A percentile compares a stretch with the other conserved stretches of the same genome.
Conservation (phyloP, 73 alveolate species). For the Uronychia binucleata region DNA sequence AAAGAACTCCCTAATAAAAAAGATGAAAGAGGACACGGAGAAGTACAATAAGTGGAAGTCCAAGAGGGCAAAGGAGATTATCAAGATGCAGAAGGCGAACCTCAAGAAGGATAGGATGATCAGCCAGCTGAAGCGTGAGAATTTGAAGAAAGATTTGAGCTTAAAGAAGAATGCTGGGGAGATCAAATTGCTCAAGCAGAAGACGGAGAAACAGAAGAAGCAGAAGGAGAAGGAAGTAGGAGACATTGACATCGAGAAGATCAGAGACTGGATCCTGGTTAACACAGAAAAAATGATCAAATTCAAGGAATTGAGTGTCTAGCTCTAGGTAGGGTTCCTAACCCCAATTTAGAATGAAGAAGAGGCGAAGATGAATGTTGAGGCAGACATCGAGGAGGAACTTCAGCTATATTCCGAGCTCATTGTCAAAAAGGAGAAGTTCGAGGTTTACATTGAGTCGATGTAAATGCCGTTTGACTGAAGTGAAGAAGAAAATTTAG, state of each 20-base stretch:
- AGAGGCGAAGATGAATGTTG: conserved; percentile 50
- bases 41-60: conserved; percentile 65
- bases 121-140: conserved; percentile 59
- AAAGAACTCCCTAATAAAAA: conserved; percentile 53
- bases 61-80: conserved; percentile 57
- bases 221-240: conserved; percentile 20
- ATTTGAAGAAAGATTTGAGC: conserved; percentile 51
- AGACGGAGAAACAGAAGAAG: conserved; percentile 19
- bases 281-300: conserved; percentile 39
- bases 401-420: conserved; percentile 27
- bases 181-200: conserved; percentile 42
- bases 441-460: too few relatives aligned
- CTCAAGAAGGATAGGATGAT: conserved; percentile 72
- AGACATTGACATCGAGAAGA: conserved; percentile 25
- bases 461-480: conserved; percentile 6
- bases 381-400: conserved; percentile 57
- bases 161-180: conserved; percentile 67
- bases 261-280: conserved; percentile 30
- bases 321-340: too few relatives aligned
- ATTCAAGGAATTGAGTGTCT: neutral
- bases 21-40: conserved; percentile 73
- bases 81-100: conserved; percentile 52
- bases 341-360: conserved; percentile 58
- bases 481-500: conserved; percentile 19
- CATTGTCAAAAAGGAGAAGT: conserved; percentile 44